Conservation (phyloP, 2,329 filamentous ascomycete genomes). For the Akanthomyces lecanii region DNA sequence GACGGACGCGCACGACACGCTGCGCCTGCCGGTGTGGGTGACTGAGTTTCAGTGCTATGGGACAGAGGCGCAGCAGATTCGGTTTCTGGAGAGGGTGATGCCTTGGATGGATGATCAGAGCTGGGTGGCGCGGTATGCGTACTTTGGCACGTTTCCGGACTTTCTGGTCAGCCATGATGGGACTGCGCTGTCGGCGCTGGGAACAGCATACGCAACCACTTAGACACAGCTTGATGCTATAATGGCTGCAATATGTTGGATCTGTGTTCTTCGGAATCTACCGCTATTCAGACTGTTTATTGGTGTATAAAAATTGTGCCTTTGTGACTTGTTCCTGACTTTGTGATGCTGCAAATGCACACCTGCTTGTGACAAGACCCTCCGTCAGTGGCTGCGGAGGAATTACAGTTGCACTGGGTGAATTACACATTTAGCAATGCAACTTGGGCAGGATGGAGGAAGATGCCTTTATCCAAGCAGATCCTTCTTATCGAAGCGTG, state of each 20-base stretch:
- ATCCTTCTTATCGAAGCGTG: too few species aligned
- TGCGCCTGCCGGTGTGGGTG: neutral
- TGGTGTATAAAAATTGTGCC: too few species aligned
- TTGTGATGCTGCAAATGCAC: too few species aligned
- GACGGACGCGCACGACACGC: neutral
- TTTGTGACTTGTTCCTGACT: too few species aligned
- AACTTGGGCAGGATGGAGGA: too few species aligned
- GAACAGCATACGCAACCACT: neutral
- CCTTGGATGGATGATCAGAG: conserved; percentile 1
- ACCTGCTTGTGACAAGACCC: too few species aligned
- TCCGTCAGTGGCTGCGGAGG: too few species aligned
- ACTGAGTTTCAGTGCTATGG: conserved; percentile 7
- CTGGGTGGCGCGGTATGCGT: conserved; percentile 1
- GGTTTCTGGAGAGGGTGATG: neutral
- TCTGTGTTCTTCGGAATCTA: too few species aligned
- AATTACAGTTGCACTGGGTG: too few species aligned
- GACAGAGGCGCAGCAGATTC: neutral
- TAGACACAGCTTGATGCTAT: neutral
- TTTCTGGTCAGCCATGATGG: neutral
- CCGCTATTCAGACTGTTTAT: too few species aligned
- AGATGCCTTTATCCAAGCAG: too few species aligned
- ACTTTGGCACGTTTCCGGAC: neutral
- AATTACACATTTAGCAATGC: too few species aligned
- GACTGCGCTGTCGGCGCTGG: neutral
- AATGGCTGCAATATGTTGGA: neutral